Conservation (phyloP, 371 early-diverging fungal genomes). For the Smittium culicis region DNA sequence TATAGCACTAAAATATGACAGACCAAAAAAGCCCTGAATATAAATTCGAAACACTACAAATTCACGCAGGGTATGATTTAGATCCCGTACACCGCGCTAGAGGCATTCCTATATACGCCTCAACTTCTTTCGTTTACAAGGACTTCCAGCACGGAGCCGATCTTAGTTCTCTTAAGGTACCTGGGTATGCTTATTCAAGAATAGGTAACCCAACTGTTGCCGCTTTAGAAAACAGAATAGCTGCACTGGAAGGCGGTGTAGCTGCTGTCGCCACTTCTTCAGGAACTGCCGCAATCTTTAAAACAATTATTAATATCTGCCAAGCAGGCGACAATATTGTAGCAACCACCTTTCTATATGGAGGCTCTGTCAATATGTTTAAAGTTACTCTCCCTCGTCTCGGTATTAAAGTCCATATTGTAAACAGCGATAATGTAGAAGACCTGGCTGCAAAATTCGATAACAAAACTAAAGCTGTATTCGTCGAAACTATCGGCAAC, state of each 20-base stretch:
- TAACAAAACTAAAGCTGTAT: conserved; percentile 69
- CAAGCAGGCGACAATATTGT: too few species aligned
- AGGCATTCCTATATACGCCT: too few species aligned
- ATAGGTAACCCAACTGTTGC: conserved; percentile 74
- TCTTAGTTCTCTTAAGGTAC: conserved; percentile 50
- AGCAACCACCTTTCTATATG: conserved; percentile 59
- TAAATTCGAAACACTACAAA: conserved; percentile 72
- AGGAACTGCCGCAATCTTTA: too few species aligned
- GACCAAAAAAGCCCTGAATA: too few species aligned
- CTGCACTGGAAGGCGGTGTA: too few species aligned
- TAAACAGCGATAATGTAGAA: too few species aligned
- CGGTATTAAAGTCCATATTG: too few species aligned
- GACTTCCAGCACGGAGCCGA: conserved; percentile 59
- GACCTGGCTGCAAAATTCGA: conserved; percentile 59
- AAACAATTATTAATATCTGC: too few species aligned
- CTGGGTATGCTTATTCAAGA: conserved; percentile 66
- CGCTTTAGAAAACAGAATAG: too few species aligned
- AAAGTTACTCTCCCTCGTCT: conserved; percentile 65
- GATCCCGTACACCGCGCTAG: conserved; percentile 67
- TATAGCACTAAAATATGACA: too few species aligned
- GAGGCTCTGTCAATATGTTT: conserved; percentile 80
- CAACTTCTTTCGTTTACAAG: conserved; percentile 64
- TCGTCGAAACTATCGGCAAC: conserved; percentile 76
- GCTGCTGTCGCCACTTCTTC: too few species aligned
- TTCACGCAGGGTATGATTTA: conserved; percentile 67